Evolutionary conservation across 176 grass and related monocot species (phyloP), one percentile per base, ranked within the genome.

Genomic region (Oryza meridionalis): DNA sequence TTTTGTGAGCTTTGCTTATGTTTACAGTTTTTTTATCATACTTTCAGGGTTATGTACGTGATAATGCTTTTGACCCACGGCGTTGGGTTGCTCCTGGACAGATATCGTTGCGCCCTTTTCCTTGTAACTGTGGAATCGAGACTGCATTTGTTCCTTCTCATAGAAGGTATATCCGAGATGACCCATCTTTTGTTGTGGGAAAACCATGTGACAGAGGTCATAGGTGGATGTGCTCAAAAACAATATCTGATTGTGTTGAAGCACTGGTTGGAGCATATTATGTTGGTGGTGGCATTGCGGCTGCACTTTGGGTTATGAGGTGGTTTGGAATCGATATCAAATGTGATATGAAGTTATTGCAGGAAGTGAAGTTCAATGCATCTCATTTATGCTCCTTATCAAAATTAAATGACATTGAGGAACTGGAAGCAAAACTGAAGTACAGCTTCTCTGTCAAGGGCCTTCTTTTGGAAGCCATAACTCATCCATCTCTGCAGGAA

Each of bases 221-320:
- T 86, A 84, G 96, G 64, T 98, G 96, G 96, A 91, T 98, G 65
- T 98, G 96, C 76, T 98, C 93, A 37, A 98, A 98, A 88, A 87
- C 93, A 71, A 69, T 98, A 90, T 90, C 91, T 80, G 91, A 98
- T 89, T 95, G 93, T 85, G 96, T 92, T 81, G 91, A 98, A 86
- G 93, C 91, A 31, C 73, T 98, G 59, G 94, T 98, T 77, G 96
- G 96, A 84, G 96, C 96, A 82, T 95, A 98, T 73, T 98, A 88
- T 90, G 75, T 93, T 72, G 85, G 91, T 72, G 91, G 96, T 84
- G 96, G 93, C 46, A 88, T 98, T 38, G 6, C 72, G 74, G 87
- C 82, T 44, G 78, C 96, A 82, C 19, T 93, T 77, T 88, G 87
- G 87, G 47, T 93, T 84, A 84, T 95, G 80, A 61, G 55, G 59